Conservation (phyloP, 78 protist genomes). For the Anaeramoeba flamelloides region DNA sequence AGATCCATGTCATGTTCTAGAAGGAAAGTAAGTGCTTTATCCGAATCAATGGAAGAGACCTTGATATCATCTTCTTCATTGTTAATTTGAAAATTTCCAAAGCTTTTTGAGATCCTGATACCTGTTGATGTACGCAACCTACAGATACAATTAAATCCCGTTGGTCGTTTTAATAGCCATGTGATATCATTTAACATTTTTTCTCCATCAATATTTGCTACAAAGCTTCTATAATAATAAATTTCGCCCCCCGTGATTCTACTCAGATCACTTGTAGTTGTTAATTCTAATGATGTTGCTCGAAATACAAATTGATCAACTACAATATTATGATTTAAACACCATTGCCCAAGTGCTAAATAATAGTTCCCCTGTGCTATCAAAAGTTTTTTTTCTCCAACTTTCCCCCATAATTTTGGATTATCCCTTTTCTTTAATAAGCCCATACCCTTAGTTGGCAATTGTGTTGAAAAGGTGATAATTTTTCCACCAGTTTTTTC, state of each 20-base stretch:
- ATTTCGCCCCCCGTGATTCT: not conserved
- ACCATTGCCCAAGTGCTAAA: not conserved
- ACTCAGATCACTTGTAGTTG: not conserved
- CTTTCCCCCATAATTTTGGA: too few relatives aligned
- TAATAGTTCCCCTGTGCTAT: not conserved
- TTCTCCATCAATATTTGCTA: not conserved
- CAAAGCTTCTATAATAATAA: not conserved
- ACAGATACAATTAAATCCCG: not conserved
- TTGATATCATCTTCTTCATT: not conserved
- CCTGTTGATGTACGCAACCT: not conserved
- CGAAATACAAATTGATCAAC: not conserved
- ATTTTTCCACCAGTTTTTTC: not conserved
- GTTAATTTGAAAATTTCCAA: too few relatives aligned
- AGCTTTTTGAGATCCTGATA: too few relatives aligned
- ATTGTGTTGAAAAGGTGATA: not conserved
- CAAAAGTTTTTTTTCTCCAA: too few relatives aligned
- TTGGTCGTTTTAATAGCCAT: not conserved
- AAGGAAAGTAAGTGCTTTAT: not conserved
- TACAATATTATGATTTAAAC: not conserved
- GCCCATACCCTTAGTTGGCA: not conserved
- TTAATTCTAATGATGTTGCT: not conserved
- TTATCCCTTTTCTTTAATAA: not conserved
- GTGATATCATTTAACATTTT: not conserved
- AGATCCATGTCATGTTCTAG: not conserved
- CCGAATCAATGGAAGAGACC: not conserved